A percentile compares a stretch with the other conserved stretches of the same genome.
Conservation (phyloP, 2,329 filamentous ascomycete species). For the Pyrenophora seminiperda region DNA sequence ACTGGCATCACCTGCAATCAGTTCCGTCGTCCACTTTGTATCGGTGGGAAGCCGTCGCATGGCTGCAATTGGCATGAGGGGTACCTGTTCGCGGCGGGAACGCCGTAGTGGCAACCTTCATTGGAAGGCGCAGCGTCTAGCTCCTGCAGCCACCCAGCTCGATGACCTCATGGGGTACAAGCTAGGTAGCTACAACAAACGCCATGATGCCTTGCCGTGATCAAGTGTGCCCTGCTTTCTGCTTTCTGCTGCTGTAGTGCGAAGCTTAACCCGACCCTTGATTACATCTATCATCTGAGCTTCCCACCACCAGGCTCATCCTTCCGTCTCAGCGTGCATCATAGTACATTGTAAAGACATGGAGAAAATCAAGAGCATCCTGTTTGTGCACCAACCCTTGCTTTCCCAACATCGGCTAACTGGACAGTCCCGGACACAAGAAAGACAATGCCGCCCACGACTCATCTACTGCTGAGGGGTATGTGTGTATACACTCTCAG, state of each 20-base stretch:
- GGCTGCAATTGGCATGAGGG: slow-evolving; percentile 21
- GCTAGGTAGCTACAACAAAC: slow-evolving; percentile 20
- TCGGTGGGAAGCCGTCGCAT: slow-evolving; percentile 2
- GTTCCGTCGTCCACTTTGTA: not conserved
- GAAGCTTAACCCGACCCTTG: slow-evolving; percentile 17
- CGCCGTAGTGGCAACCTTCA: slow-evolving; percentile 10
- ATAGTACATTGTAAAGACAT: slow-evolving; percentile 33
- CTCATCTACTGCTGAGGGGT: slow-evolving; percentile 20
- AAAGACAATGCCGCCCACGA: slow-evolving; percentile 37
- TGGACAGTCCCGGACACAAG: slow-evolving; percentile 28
- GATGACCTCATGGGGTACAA: slow-evolving; percentile 24
- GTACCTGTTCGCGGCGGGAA: slow-evolving; percentile 17
- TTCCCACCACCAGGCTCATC: slow-evolving; percentile 7
- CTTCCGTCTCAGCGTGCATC: slow-evolving; percentile 9
- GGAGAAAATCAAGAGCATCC: slow-evolving; percentile 54
- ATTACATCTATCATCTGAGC: slow-evolving; percentile 7
- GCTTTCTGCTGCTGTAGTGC: slow-evolving; percentile 15
- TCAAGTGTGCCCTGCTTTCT: slow-evolving; percentile 33
- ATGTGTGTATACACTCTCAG: slow-evolving; percentile 1
- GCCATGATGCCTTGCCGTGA: slow-evolving; percentile 22
- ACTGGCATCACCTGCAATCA: not conserved
- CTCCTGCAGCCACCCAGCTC: slow-evolving; percentile 19
- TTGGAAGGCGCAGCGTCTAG: slow-evolving; percentile 25
- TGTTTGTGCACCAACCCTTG: slow-evolving; percentile 39
- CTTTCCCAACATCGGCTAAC: slow-evolving; percentile 40